Evolutionary conservation across 495 filamentous ascomycete species (phyloP).

Genomic region (Aspergillus ostianus): DNA sequence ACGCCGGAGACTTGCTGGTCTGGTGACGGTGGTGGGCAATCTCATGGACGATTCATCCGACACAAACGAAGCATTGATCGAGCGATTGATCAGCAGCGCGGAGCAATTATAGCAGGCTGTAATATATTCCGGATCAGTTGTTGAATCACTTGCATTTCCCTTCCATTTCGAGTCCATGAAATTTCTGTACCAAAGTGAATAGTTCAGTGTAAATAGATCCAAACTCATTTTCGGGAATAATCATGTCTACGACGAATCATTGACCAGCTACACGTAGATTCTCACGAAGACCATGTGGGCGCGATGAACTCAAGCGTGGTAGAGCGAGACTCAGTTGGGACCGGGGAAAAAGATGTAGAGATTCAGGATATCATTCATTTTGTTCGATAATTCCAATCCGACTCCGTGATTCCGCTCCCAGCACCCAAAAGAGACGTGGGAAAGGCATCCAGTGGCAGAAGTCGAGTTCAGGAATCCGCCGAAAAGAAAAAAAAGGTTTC

Average conservation of each 20-base stretch:
- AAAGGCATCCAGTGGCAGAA: neutral
- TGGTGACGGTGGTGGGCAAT: constrained; percentile 37
- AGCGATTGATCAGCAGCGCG: constrained; percentile 34
- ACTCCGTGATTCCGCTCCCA: constrained; percentile 1
- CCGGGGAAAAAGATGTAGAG: neutral
- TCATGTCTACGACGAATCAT: neutral
- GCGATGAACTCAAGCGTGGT: neutral
- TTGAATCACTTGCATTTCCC: neutral
- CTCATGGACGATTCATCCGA: constrained; percentile 36
- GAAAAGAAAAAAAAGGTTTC: neutral
- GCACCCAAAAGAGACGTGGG: constrained; percentile 3
- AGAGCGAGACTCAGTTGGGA: neutral
- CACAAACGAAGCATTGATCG: constrained; percentile 30
- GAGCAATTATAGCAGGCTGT: constrained; percentile 34
- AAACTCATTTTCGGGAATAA: neutral
- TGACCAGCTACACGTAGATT: neutral
- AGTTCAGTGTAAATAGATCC: constrained; percentile 1
- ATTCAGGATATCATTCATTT: constrained; percentile 7
- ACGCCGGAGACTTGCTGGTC: constrained; percentile 50
- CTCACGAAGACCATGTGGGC: neutral
- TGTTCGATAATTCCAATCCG: neutral
- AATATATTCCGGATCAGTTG: neutral
- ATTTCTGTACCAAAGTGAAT: neutral
- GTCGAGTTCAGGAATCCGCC: neutral
- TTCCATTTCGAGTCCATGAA: neutral